Base-by-base conservation (phyloP, 169 alveolate species). In the Theileria orientalis region DNA sequence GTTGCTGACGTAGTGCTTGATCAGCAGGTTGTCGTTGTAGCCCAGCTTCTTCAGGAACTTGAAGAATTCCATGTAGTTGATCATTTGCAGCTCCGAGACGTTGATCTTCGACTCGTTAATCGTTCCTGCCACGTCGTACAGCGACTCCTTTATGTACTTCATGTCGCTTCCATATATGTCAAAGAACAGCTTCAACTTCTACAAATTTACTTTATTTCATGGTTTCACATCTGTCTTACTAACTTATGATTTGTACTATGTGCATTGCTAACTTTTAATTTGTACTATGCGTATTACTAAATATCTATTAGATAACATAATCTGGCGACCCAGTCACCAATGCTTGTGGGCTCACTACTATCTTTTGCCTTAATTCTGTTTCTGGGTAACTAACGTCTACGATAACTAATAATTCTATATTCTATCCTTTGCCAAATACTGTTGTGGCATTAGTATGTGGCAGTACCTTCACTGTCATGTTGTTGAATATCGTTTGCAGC, bases 401-500 rank as follows among this genome's bases (percentile, higher is more conserved):
- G n/a, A n/a, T n/a, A n/a, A n/a, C n/a, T n/a, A n/a, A n/a, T n/a
- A n/a, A n/a, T n/a, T n/a, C n/a, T n/a, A n/a, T n/a, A n/a, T n/a
- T n/a, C n/a, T n/a, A n/a, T n/a, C n/a, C n/a, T n/a, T n/a, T n/a
- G n/a, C n/a, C n/a, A n/a, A n/a, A n/a, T n/a, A n/a, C n/a, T n/a
- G n/a, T n/a, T 37, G 5, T 37, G 44, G 44, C 5, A 37, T 37
- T 37, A 56, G 21, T 56, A 5, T 2, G 3, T 6, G 33, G 3
- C 16, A 23, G 3, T 56, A 56, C 66, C 66, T 56, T 69, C 69
- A 76, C 73, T 37, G 70, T 66, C 30, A 27, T 23, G 5, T 68
- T 61, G 42, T 76, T 69, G 54, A 76, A 76, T 3, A 76, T 69
- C 23, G 86, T 76, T 30, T 76, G 86, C 33, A 76, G 74, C 40